phyloP scores from a whole-genome alignment of 2,329 filamentous ascomycete species.

The Lachnellula occidentalis region DNA sequence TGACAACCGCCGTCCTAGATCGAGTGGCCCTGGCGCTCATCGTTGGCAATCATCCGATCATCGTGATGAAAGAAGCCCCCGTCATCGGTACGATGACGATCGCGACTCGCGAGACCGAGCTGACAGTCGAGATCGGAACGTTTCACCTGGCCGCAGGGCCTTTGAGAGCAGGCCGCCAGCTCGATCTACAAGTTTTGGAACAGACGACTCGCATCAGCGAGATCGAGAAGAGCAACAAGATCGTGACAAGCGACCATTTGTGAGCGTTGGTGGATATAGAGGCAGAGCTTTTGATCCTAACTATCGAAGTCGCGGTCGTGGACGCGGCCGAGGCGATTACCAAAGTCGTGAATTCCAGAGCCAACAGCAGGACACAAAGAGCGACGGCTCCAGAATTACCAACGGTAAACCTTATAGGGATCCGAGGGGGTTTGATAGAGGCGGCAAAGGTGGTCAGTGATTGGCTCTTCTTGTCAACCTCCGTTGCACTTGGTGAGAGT shows the following conservation, averaged over 20 bases:
- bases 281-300: conserved; percentile 28
- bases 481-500: conserved; percentile 1
- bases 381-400: conserved; percentile 20
- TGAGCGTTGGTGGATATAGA: conserved; percentile 20
- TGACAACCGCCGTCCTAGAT: conserved; percentile 19
- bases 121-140: conserved; percentile 23
- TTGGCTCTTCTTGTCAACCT: conserved; percentile 9
- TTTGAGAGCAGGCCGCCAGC: conserved; percentile 21
- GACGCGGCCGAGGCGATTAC: conserved; percentile 21
- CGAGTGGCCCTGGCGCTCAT: conserved; percentile 16
- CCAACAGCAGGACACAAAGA: conserved; percentile 9
- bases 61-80: conserved; percentile 18
- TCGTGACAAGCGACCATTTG: conserved; percentile 13
- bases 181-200: conserved; percentile 18
- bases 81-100: conserved; percentile 16
- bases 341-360: conserved; percentile 3
- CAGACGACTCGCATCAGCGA: conserved; percentile 13
- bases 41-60: conserved; percentile 16
- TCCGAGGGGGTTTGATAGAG: conserved; percentile 22
- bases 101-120: conserved; percentile 14
- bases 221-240: conserved; percentile 11
- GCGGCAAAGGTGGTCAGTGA: conserved; percentile 31
- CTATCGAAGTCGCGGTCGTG: conserved; percentile 25
- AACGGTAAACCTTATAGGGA: conserved; percentile 25
- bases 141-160: conserved; percentile 20